Evolutionary conservation across 768 basidiomycete species (phyloP), one percentile per base, ranked within the genome.

Genomic region (Megacollybia marginata): DNA sequence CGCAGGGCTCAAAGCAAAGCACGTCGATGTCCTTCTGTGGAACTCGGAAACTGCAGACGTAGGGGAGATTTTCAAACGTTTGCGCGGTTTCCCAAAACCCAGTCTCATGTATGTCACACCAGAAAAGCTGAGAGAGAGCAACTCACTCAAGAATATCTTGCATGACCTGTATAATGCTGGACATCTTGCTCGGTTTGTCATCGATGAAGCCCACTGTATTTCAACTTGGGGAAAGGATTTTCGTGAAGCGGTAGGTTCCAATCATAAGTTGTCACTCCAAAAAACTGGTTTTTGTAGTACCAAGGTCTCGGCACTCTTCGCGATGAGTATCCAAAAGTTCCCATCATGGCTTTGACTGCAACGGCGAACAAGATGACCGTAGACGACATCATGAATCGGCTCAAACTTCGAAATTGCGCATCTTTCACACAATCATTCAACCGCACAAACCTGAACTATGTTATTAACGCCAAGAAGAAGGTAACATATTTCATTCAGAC

Each of bases 131-230:
- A 73, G 78, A 33, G 75, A 80, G 54, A 90, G 82, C 50, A 65
- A 65, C 0, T 58, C 57, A n/a, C 75, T 89, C 46, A 75, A 71
- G 57, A 65, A 60, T 9, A 75, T 84, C 15, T 65, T 98, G 9
- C 55, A 63, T 16, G 64, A 68, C n/a, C 69, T 97, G 2, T 74
- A 92, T 58, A 60, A 67, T 6, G 61, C 68, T 20, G 69, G 73
- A 4, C 69, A 76, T 50, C 62, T 99, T 36, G 92, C 91, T 12
- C 73, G 95, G 32, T 95, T 99, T 61, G 93, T 96, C 1, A 78
- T 97, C 46, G 96, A 99, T 61, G 96, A 99, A 63, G 95, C 93
- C 2, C 96, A 99, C 63, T 92, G 92, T 62, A 88, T 98, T 40
- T 85, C 83, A 12, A 83, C 83, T 18, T 98, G 96, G 96, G 96